These are phyloP conservation scores for Protostelium mycophagum DNA, from an alignment of 78 protist species.

Conservation along the genomic window DNA sequence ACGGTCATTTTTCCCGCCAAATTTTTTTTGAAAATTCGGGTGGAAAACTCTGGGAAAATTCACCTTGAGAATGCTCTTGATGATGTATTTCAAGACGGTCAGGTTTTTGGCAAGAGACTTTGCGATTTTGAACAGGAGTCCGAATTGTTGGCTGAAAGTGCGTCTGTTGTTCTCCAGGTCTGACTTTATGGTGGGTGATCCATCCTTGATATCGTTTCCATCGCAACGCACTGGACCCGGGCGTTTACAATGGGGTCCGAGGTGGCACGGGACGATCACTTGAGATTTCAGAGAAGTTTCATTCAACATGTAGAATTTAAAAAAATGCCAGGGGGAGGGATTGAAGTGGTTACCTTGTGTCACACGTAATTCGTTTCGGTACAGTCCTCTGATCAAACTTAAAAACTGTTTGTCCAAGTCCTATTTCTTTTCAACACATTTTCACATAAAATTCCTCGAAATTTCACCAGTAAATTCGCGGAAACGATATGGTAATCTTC, in stretches of 20 bases:
- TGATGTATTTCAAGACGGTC: not conserved
- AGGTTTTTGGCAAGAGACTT: not conserved
- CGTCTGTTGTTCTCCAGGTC: not conserved
- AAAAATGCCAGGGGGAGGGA: too few relatives aligned
- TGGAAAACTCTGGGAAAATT: too few relatives aligned
- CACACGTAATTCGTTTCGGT: not conserved
- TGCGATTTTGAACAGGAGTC: not conserved
- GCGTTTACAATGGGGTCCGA: not conserved
- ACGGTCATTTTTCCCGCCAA: not conserved
- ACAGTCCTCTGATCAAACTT: not conserved
- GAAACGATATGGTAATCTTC: not conserved
- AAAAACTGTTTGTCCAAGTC: not conserved
- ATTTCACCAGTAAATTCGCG: not conserved
- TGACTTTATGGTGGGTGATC: not conserved
- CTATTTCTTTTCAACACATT: not conserved
- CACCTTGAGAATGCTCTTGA: not conserved
- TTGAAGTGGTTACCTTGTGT: too few relatives aligned
- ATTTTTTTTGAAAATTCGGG: too few relatives aligned
- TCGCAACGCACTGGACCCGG: not conserved
- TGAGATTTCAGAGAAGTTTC: too few relatives aligned
- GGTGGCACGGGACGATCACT: not conserved
- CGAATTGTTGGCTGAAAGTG: not conserved
- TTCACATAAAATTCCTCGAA: not conserved
- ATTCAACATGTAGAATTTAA: too few relatives aligned
- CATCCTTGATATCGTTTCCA: not conserved